These are phyloP conservation scores for Triticum monococcum DNA, from an alignment of 176 grass and related monocot genomes.

Conservation along the genomic window DNA sequence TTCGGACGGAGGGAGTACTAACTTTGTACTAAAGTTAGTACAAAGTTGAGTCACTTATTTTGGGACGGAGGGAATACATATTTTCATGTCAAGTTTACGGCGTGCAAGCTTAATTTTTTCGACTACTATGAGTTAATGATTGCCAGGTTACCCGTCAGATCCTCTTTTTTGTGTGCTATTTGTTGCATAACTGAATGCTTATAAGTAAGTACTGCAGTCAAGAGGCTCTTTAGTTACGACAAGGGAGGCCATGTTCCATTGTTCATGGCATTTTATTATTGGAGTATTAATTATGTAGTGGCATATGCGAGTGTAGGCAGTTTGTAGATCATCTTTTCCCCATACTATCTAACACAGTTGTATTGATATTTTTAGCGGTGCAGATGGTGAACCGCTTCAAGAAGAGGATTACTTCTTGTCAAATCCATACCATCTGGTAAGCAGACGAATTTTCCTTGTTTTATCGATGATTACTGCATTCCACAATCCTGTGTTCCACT, in stretches of 20 bases:
- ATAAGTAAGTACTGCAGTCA: not conserved
- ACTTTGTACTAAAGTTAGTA: no score
- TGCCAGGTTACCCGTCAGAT: not conserved
- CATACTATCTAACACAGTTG: conserved; percentile 39
- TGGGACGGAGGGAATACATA: not conserved
- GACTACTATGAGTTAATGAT: not conserved
- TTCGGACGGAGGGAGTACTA: no score
- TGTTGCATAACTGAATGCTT: conserved; percentile 1
- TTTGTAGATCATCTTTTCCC: not conserved
- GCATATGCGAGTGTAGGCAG: not conserved
- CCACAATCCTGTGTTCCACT: not conserved
- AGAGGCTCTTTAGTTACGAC: not conserved
- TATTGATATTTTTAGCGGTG: conserved; percentile 46
- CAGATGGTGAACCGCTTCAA: conserved; percentile 70
- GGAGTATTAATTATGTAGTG: not conserved
- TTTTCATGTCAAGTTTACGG: not conserved
- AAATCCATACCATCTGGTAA: conserved; percentile 99
- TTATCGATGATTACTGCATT: not conserved
- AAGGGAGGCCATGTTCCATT: not conserved
- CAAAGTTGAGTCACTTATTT: no score
- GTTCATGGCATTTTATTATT: not conserved
- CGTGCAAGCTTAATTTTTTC: not conserved
- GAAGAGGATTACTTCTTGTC: conserved; percentile 97
- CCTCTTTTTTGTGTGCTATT: not conserved
- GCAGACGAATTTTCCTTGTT: conserved; percentile 22